Evolutionary conservation across 768 basidiomycete species (phyloP).

Genomic region (Leccinum sublutescens): DNA sequence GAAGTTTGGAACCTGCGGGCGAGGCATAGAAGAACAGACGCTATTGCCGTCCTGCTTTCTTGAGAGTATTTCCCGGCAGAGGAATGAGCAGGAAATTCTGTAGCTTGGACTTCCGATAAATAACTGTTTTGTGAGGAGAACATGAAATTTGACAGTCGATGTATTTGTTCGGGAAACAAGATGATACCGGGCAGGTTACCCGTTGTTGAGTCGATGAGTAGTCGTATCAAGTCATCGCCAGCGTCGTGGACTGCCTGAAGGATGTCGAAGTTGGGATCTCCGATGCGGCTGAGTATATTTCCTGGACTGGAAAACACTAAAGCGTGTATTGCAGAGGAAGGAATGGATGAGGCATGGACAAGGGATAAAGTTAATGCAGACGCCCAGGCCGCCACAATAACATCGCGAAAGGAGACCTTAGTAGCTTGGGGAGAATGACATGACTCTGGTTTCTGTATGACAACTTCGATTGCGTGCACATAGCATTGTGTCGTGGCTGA

Average conservation of each 20-base stretch:
- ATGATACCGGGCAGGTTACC: slow-evolving; percentile 42
- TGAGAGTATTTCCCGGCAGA: slow-evolving; percentile 25
- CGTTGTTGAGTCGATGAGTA: slow-evolving; percentile 35
- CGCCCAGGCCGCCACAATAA: slow-evolving; percentile 39
- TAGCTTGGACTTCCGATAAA: slow-evolving; percentile 34
- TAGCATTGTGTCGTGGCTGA: slow-evolving; percentile 37
- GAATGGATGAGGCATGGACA: slow-evolving; percentile 20
- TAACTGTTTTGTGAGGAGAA: slow-evolving; percentile 36
- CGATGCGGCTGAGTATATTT: slow-evolving; percentile 25
- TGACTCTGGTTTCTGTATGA: slow-evolving; percentile 32
- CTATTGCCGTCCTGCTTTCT: slow-evolving; percentile 34
- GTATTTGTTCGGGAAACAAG: slow-evolving; percentile 40
- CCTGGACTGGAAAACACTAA: slow-evolving; percentile 20
- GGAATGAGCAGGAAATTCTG: slow-evolving; percentile 22
- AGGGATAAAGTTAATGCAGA: slow-evolving; percentile 34
- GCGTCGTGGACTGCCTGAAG: slow-evolving; percentile 35
- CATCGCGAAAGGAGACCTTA: slow-evolving; percentile 36
- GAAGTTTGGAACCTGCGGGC: slow-evolving; percentile 43
- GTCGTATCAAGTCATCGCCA: slow-evolving; percentile 32
- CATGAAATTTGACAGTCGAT: slow-evolving; percentile 35
- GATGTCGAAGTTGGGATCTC: slow-evolving; percentile 36
- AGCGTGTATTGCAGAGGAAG: slow-evolving; percentile 20
- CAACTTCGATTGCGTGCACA: slow-evolving; percentile 42
- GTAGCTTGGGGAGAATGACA: slow-evolving; percentile 12
- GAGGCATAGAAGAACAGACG: slow-evolving; percentile 43